Percentiles rank a stretch among this genome's conserved stretches.
These are phyloP conservation scores for Pogostemon cablin DNA, from an alignment of 257 asterid genomes.

Conservation along the genomic window DNA sequence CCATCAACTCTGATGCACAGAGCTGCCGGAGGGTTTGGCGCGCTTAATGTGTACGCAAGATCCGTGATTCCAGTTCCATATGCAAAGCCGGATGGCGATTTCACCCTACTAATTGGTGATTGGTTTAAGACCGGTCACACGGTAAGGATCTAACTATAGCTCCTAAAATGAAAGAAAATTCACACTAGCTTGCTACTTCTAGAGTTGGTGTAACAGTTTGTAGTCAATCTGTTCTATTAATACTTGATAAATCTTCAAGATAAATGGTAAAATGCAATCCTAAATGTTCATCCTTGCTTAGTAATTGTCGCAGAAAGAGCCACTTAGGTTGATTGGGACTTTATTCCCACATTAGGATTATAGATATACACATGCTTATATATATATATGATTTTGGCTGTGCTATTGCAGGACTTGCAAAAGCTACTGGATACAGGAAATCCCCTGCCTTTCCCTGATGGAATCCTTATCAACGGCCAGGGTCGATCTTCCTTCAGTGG, in stretches of 20 bases:
- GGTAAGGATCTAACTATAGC: conserved; percentile 40
- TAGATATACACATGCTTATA: background rate
- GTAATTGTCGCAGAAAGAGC: background rate
- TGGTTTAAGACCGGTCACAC: conserved; percentile 77
- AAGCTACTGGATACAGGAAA: conserved; percentile 77
- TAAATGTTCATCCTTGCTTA: background rate
- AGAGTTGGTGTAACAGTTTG: too few species aligned
- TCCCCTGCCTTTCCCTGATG: conserved; percentile 75
- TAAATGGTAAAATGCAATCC: background rate
- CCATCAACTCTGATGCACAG: conserved; percentile 90
- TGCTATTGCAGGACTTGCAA: conserved; percentile 65
- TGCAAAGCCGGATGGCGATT: conserved; percentile 78
- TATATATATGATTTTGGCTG: background rate
- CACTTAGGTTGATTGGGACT: background rate
- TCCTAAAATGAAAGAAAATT: background rate
- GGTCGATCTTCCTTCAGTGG: conserved; percentile 61
- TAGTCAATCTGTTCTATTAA: too few species aligned
- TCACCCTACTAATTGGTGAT: conserved; percentile 81
- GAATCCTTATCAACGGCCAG: conserved; percentile 78
- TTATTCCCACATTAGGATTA: background rate
- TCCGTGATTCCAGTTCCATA: conserved; percentile 94
- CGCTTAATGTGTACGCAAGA: conserved; percentile 75
- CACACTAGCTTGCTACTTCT: too few species aligned
- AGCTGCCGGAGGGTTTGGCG: conserved; percentile 91
- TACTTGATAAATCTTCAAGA: too few species aligned